Evolutionary conservation across 352 stramenopile species (phyloP), one percentile per base, ranked within the genome.

Genomic region (Globisporangium canariense): DNA sequence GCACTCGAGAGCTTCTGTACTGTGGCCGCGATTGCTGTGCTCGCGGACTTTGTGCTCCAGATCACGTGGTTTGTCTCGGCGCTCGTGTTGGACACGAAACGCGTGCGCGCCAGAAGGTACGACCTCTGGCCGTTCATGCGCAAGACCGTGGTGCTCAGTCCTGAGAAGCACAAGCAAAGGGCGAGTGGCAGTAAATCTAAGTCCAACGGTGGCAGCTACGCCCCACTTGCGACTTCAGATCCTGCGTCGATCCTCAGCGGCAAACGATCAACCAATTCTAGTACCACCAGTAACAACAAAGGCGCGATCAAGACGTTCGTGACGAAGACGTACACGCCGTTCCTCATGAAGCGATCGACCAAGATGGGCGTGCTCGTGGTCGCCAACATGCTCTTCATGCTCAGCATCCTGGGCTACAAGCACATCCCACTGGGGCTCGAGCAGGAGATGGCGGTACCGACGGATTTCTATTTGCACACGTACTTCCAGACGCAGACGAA

Each of bases 401-500:
- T 90, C 0, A 93, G 89, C 60, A 61, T 76, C 13, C 73, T 89
- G 30, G 87, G 81, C 10, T 80, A 79, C 2, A 70, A 58, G 0
- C 68, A 89, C n/a, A 71, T 97, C n/a, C 78, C 76, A 22, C 75
- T 97, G 32, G 90, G 90, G 4, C 77, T 97, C 4, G 85, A 96
- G 58, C 90, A 96, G 73, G 83, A 95, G 61, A 76, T 97, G 55
- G 90, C 89, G 0, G 81, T 96, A 13, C 90, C 90, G 6, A 86
- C 81, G 0, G 85, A 97, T 54, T 96, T 93, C 49, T 96, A 97
- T 55, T 67, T 97, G 8, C 86, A 96, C 60, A 81, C 90, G 38
- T 97, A 97, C 61, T 97, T 97, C 64, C 69, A 92, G 45, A 79
- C 81, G 36, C 88, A 97, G 65, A 94, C 89, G 25, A 78, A 85